phyloP scores from a whole-genome alignment of 257 asterid genomes.

The Solanum pennellii region DNA sequence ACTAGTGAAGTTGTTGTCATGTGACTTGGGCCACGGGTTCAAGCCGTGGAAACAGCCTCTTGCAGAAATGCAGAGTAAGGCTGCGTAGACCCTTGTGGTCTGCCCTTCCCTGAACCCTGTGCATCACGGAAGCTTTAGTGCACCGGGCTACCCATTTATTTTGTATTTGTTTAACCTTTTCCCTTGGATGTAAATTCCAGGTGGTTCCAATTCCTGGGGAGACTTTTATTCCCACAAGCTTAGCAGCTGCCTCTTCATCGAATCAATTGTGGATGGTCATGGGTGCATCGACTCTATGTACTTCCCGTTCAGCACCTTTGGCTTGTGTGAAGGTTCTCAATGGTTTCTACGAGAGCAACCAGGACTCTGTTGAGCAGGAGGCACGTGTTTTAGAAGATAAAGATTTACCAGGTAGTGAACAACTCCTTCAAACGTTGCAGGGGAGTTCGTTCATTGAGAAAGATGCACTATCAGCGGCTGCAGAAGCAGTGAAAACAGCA shows the following conservation, averaged over 20 bases:
- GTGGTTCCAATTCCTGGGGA: slow-evolving; percentile 50
- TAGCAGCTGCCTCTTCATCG: slow-evolving; percentile 35
- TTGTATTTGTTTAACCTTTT: background rate
- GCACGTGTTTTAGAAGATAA: slow-evolving; percentile 35
- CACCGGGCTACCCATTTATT: background rate
- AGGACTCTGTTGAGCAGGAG: slow-evolving; percentile 17
- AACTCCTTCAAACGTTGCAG: slow-evolving; percentile 47
- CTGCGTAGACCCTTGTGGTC: background rate
- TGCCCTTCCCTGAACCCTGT: background rate
- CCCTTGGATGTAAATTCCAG: slow-evolving; percentile 21
- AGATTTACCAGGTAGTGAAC: slow-evolving; percentile 54
- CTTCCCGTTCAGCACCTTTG: slow-evolving; percentile 24
- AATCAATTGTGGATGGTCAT: slow-evolving; percentile 78
- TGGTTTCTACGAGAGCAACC: slow-evolving; percentile 19
- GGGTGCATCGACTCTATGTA: slow-evolving; percentile 52
- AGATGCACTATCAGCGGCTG: slow-evolving; percentile 51
- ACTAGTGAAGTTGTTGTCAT: background rate
- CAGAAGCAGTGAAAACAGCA: slow-evolving; percentile 70
- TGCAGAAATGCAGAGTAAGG: background rate
- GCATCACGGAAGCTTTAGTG: background rate
- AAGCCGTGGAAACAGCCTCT: background rate
- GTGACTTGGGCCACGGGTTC: background rate
- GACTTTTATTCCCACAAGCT: slow-evolving; percentile 64
- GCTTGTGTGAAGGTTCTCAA: slow-evolving; percentile 56
- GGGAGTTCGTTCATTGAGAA: slow-evolving; percentile 46